Conservation (phyloP, 1,284 basidiomycete species). For the Polyporus tsugae region DNA sequence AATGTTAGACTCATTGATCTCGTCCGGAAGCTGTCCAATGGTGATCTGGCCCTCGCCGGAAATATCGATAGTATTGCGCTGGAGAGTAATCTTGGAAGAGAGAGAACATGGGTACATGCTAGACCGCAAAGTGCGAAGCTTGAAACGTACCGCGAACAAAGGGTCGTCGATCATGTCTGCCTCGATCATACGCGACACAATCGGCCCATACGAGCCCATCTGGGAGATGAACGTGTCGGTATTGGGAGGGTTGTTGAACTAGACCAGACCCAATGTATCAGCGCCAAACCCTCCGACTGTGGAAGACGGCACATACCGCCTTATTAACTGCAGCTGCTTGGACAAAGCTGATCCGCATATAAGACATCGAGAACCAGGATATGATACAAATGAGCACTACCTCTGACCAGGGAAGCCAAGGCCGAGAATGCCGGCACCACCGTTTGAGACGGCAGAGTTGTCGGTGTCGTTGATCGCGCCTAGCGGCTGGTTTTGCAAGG, state of each 20-base stretch:
- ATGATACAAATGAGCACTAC: slow-evolving; percentile 27
- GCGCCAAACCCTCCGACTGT: not conserved
- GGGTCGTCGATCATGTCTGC: slow-evolving; percentile 52
- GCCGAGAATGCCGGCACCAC: slow-evolving; percentile 50
- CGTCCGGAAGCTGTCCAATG: slow-evolving; percentile 50
- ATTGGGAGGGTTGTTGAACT: slow-evolving; percentile 40
- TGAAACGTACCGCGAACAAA: slow-evolving; percentile 48
- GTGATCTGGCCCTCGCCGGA: slow-evolving; percentile 49
- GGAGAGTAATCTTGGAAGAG: slow-evolving; percentile 44
- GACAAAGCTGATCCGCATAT: slow-evolving; percentile 43
- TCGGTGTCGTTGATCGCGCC: slow-evolving; percentile 47
- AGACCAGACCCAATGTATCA: not conserved
- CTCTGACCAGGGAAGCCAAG: slow-evolving; percentile 49
- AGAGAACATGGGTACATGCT: not conserved
- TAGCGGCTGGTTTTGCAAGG: slow-evolving; percentile 44
- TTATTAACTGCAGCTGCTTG: slow-evolving; percentile 47
- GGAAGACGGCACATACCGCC: slow-evolving; percentile 35
- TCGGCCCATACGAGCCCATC: slow-evolving; percentile 52
- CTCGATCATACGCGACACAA: slow-evolving; percentile 55
- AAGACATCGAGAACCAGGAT: not conserved
- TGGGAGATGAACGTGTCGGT: slow-evolving; percentile 52
- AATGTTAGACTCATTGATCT: slow-evolving; percentile 47
- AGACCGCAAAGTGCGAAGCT: not conserved
- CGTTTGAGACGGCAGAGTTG: slow-evolving; percentile 46
- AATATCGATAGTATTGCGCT: slow-evolving; percentile 50